Conservation (phyloP, 306 rosid species). For the Cucurbita ficifolia region DNA sequence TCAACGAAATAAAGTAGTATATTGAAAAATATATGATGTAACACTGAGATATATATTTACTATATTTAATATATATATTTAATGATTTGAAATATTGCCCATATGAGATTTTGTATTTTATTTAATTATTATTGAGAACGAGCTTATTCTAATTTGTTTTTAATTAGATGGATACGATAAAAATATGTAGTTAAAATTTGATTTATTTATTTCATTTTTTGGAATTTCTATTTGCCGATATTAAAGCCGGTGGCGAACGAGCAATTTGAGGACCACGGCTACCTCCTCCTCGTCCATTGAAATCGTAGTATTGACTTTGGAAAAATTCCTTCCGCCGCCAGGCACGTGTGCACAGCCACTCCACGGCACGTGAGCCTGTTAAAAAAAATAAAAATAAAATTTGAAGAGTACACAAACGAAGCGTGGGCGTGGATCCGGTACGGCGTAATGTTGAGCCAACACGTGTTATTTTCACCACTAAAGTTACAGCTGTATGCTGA, state of each 20-base stretch:
- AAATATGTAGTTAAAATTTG: no score
- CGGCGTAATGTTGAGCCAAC: background rate
- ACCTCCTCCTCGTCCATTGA: background rate
- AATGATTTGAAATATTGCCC: background rate
- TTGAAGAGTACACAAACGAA: background rate
- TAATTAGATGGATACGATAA: no score
- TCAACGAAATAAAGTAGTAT: background rate
- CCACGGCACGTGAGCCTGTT: background rate
- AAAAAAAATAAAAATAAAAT: background rate
- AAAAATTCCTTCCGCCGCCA: background rate
- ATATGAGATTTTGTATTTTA: background rate
- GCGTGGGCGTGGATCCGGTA: background rate
- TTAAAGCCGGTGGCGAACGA: background rate
- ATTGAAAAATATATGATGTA: background rate
- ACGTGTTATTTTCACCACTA: background rate
- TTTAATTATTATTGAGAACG: background rate
- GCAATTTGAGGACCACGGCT: background rate
- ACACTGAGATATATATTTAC: background rate
- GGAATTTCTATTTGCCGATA: background rate
- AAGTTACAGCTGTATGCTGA: conserved; percentile 3
- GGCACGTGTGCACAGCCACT: background rate
- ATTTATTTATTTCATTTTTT: background rate
- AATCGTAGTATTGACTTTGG: background rate
- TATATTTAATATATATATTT: background rate
- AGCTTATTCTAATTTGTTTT: no score